Evolutionary conservation across 148 eudicot species (phyloP), one percentile per base, ranked within the genome.

Genomic region (Amaranthus cruentus): DNA sequence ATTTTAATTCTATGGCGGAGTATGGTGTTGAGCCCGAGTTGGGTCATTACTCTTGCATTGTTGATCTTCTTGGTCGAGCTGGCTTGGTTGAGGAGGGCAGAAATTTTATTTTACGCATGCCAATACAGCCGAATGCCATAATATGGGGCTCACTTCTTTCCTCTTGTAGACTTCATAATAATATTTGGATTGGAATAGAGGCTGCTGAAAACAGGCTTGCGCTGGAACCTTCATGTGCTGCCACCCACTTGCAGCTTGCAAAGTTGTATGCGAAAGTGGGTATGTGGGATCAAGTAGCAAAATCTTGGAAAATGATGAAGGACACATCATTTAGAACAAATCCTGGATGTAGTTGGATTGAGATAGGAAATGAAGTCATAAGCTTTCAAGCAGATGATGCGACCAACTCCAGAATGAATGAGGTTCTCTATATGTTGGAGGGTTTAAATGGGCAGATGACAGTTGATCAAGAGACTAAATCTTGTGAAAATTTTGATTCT

Each of bases 191-290:
- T 74, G 87, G 87, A 11, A 82, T 84, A 46, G 85, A 82, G 69
- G 87, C 83, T 71, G 87, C 87, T 47, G 87, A 82, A 76, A 76
- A 57, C 61, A 77, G 85, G 81, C 86, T 86, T 74, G 77, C 76
- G 8, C 49, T 86, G 7, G 86, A 86, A 65, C 89, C 89, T 55
- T 61, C 74, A 42, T 86, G 85, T 58, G 77, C 78, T n/a, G 76
- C 86, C 44, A 86, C 89, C 56, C 81, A 86, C 62, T 57, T 81
- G 61, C 89, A 83, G 63, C 81, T 86, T 62, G 83, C 80, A 50
- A 81, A 83, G 65, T 71, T 86, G 79, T 83, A 86, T 81, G 83
- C 86, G 43, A 74, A 68, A 64, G 80, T 69, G n/a, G 89, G 86
- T 18, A 68, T 62, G 72, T 80, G 85, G 87, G 85, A 80, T 58